Base-by-base conservation (phyloP, 345 rosid genomes). In the Dovyalis caffra region DNA sequence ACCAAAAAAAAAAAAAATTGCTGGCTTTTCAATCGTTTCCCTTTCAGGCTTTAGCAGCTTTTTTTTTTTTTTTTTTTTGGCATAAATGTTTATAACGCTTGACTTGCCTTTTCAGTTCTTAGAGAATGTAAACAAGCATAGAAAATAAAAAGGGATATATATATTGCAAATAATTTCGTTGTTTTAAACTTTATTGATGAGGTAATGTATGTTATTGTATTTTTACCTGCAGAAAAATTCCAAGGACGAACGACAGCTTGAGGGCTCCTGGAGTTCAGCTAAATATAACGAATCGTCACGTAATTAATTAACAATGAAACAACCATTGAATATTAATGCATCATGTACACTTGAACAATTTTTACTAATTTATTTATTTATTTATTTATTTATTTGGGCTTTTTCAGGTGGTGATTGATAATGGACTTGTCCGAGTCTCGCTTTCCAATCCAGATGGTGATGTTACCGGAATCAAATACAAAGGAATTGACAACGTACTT, bases 341-440 rank as follows among this genome's bases (percentile, higher is more conserved):
- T n/a, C 23, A 37, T 53, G 51, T 8, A 45, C 8, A 53, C 60
- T 53, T 4, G 60, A 3, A 8, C n/a, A 57, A 1, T 29, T 18
- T 64, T 16, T 3, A 18, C 4, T 9, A 64, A 16, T 33, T 68
- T 33, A 68, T 9, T 28, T 2, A 2, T 37, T 25, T 34, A 14
- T 49, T 18, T 6, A 26, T 69, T 45, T 38, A 21, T 2, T n/a
- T 34, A 8, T 40, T 33, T 34, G 20, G 0, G 10, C n/a, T 2
- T 20, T 20, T 29, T 67, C 72, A 80, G 83, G 83, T 80, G 18
- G 79, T 72, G 60, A 62, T 80, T 51, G 79, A 76, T 3, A 80
- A 80, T 71, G 83, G 83, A 28, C 58, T 80, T 10, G 47, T 80
- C 26, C 23, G n/a, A 38, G 76, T 80, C 16, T 72, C 79, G 14